Evolutionary conservation across 148 eudicot genomes (phyloP).

Genomic region (Rhododendron mucronatum): DNA sequence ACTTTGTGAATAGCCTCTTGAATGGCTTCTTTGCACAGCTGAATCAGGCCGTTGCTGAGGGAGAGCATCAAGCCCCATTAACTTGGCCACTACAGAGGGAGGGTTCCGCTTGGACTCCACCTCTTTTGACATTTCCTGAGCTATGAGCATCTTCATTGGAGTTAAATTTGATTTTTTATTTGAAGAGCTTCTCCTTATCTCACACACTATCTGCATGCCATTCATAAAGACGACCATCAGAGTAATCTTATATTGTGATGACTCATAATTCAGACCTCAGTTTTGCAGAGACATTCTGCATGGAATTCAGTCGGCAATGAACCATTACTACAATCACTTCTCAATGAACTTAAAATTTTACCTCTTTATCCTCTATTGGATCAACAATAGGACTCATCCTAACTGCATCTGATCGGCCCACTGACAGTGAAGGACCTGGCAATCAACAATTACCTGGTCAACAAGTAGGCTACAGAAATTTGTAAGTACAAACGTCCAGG

Average conservation of each 20-base stretch:
- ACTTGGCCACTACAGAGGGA: constrained; percentile 69
- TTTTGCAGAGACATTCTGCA: not conserved
- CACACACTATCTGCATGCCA: constrained; percentile 55
- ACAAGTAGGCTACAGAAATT: not conserved
- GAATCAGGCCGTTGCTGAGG: constrained; percentile 26
- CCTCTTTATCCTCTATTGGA: constrained; percentile 66
- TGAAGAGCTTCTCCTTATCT: constrained; percentile 42
- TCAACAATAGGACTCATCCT: constrained; percentile 43
- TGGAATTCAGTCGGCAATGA: not conserved
- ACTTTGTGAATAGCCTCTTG: constrained; percentile 43
- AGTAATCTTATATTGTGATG: not conserved
- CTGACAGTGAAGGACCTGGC: constrained; percentile 62
- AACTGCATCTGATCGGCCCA: constrained; percentile 65
- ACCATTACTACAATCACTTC: not conserved
- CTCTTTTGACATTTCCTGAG: constrained; percentile 59
- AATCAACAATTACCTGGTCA: constrained; percentile 11
- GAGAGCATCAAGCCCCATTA: constrained; percentile 79
- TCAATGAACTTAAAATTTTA: constrained; percentile 19
- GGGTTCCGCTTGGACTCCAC: constrained; percentile 44
- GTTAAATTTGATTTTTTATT: constrained; percentile 50
- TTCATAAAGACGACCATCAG: not conserved
- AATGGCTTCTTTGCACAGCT: constrained; percentile 38
- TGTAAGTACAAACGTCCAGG: not conserved
- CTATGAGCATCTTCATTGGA: constrained; percentile 86
- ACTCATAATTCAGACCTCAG: not conserved